These are phyloP conservation scores for Simplicillium aogashimaense DNA, from an alignment of 2,329 filamentous ascomycete species.

Conservation along the genomic window DNA sequence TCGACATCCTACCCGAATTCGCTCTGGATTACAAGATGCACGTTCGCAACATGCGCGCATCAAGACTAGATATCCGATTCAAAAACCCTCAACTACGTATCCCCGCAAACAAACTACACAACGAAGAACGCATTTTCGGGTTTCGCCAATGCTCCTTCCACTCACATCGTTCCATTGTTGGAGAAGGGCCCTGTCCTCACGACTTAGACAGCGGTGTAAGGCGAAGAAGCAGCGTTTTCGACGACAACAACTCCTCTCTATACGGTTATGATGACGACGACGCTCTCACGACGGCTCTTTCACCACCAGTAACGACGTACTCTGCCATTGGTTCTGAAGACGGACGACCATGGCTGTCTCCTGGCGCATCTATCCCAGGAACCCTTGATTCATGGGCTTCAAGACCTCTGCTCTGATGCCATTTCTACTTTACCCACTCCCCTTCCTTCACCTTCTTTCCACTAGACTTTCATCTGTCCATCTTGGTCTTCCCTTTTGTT, in stretches of 20 bases:
- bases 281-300: no score
- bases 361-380: no score
- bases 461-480: no score
- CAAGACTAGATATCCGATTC: slow-evolving; percentile 39
- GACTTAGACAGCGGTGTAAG: slow-evolving; percentile 6
- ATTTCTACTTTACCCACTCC: no score
- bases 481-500: no score
- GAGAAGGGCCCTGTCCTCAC: slow-evolving; percentile 44
- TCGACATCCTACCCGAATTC: slow-evolving; percentile 35
- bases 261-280: no score
- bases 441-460: no score
- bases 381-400: no score
- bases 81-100: slow-evolving; percentile 53
- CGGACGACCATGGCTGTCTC: no score
- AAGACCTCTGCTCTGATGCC: no score
- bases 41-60: slow-evolving; percentile 39
- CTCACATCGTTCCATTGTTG: slow-evolving; percentile 43
- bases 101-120: slow-evolving; percentile 43
- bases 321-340: no score
- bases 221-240: background rate
- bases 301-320: no score
- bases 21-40: slow-evolving; percentile 40
- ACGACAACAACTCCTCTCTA: slow-evolving; percentile 1
- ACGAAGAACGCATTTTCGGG: slow-evolving; percentile 48
- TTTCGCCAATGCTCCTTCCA: slow-evolving; percentile 53